Evolutionary conservation across 257 asterid species (phyloP), one percentile per base, ranked within the genome.

Genomic region (Thymus quinquecostatus): DNA sequence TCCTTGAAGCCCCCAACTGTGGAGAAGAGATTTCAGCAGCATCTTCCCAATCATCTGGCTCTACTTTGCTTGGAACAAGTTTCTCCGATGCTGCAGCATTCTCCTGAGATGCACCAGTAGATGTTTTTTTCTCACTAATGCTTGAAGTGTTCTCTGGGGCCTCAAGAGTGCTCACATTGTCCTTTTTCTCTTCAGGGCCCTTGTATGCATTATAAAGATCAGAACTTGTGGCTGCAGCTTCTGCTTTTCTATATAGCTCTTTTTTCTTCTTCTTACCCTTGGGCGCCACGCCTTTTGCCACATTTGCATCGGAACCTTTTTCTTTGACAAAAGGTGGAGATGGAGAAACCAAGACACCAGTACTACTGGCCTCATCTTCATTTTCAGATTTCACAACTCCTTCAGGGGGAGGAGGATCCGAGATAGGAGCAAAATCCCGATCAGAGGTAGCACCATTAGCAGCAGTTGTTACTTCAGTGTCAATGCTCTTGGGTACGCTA

Each of bases 41-140:
- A 85, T 86, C 96, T 78, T 91, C 97, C 97, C 97, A 91, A 77
- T 91, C 96, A 75, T 91, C 97, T 30, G 90, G 96, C 77, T 86
- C 97, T 30, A 71, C 79, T 79, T 87, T 87, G 75, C 49, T 73
- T 77, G 47, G 81, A 68, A 74, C 48, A 75, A 69, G 71, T 68
- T 80, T 83, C 68, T 83, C 85, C 53, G 77, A 49, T 51, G 77
- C 62, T 56, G 28, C 56, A 62, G 51, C 73, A 57, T 81, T 87
- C 56, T 82, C 79, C 28, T 49, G 80, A 68, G 85, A 59, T 32
- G 62, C 79, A 73, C 75, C 79, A 5, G 69, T 32, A 66, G 84
- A 63, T 59, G 55, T 61, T 48, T 66, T 81, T 71, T 78, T 76
- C 61, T 80, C 66, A 49, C 60, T 60, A 75, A 67, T 72, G 67